Percentiles rank a stretch among this genome's conserved stretches.
phyloP scores from a whole-genome alignment of 768 basidiomycete genomes.

The Mycena venus region DNA sequence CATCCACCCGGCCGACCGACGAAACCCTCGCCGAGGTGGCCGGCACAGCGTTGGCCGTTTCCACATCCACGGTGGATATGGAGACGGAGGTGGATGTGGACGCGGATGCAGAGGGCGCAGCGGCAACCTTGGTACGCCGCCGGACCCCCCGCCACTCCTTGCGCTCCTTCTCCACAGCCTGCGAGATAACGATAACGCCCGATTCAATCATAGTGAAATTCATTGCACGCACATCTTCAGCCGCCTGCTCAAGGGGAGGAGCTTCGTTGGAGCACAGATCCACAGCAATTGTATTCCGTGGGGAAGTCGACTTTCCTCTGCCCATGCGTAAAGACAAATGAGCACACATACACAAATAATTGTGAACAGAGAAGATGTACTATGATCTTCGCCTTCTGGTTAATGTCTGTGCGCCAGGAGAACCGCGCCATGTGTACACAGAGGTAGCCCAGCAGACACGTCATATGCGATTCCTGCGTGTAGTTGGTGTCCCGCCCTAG shows the following conservation, averaged over 20 bases:
- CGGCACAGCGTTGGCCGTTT: conserved; percentile 60
- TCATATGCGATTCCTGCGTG: conserved; percentile 82
- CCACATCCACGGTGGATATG: conserved; percentile 64
- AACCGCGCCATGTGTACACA: conserved; percentile 97
- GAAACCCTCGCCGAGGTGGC: too few species aligned
- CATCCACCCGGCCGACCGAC: too few species aligned
- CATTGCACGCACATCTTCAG: conserved; percentile 56
- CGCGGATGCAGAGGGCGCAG: too few species aligned
- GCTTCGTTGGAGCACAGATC: conserved; percentile 79
- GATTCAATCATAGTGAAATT: background rate
- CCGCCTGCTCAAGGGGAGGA: conserved; percentile 78
- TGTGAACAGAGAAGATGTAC: conserved; percentile 59
- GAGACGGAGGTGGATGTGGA: too few species aligned
- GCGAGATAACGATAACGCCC: background rate
- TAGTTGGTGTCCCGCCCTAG: conserved; percentile 88
- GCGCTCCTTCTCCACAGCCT: conserved; percentile 85
- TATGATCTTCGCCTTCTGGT: conserved; percentile 97
- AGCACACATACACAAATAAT: too few species aligned
- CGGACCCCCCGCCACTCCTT: too few species aligned
- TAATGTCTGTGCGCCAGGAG: conserved; percentile 92
- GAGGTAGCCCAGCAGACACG: conserved; percentile 87
- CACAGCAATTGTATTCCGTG: too few species aligned
- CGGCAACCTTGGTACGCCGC: too few species aligned
- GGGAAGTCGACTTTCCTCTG: conserved; percentile 95
- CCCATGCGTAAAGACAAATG: too few species aligned